phyloP scores from a whole-genome alignment of 768 basidiomycete genomes.

The Trichaptum fuscoviolaceum region DNA sequence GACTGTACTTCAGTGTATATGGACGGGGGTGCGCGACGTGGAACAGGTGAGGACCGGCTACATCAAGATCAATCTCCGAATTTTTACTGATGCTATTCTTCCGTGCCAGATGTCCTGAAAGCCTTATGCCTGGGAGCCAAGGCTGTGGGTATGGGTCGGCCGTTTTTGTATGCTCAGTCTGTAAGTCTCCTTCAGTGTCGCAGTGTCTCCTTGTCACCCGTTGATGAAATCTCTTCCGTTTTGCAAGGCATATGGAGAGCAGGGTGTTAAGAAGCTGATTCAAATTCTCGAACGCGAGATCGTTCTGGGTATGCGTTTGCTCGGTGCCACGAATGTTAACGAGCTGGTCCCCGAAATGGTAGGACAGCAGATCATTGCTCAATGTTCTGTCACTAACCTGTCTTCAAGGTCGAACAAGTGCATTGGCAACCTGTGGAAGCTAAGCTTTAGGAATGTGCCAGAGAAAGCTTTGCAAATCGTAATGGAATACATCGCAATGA shows the following conservation, averaged over 20 bases:
- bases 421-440: conserved; percentile 54
- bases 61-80: not conserved
- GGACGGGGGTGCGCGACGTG: conserved; percentile 77
- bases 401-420: conserved; percentile 38
- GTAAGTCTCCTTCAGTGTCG: conserved; percentile 32
- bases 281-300: conserved; percentile 77
- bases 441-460: conserved; percentile 12
- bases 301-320: conserved; percentile 63
- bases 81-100: not conserved
- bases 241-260: conserved; percentile 65
- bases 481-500: no score
- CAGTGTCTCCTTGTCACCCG: not conserved
- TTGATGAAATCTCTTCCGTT: conserved; percentile 5
- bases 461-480: not conserved
- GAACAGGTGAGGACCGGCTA: conserved; percentile 50
- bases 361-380: conserved; percentile 15
- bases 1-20: conserved; percentile 58
- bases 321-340: conserved; percentile 61
- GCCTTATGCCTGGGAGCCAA: conserved; percentile 85
- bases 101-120: conserved; percentile 67
- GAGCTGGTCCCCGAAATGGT: conserved; percentile 77
- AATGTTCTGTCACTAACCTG: not conserved
- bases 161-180: conserved; percentile 83
- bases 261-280: conserved; percentile 60
- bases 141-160: conserved; percentile 80